phyloP scores from a whole-genome alignment of 176 grass and related monocot genomes.

The Oropetium thomaeum region DNA sequence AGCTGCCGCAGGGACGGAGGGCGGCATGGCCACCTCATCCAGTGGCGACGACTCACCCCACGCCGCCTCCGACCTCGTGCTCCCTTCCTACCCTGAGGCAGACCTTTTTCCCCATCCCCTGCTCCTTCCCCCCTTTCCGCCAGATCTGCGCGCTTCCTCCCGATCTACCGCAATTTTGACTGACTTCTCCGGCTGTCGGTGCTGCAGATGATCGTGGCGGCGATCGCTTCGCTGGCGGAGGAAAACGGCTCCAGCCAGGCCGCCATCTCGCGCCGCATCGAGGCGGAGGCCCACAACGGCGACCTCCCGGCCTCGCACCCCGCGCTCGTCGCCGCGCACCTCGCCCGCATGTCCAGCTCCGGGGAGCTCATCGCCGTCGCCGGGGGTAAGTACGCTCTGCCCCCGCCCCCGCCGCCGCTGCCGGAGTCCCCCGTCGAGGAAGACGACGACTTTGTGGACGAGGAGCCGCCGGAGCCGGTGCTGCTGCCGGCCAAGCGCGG shows the following conservation, averaged over 20 bases:
- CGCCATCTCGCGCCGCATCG: slow-evolving; percentile 59
- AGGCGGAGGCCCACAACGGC: slow-evolving; percentile 36
- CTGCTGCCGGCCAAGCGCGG: slow-evolving; percentile 43
- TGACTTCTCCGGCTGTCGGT: neutral
- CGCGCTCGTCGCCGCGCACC: slow-evolving; percentile 58
- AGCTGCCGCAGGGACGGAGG: neutral
- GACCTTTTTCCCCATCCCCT: neutral
- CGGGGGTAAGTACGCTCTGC: slow-evolving; percentile 43
- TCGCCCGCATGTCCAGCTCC: slow-evolving; percentile 57
- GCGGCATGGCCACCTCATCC: slow-evolving; percentile 47
- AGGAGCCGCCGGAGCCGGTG: neutral
- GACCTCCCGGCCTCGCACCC: slow-evolving; percentile 55
- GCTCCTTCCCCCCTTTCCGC: neutral
- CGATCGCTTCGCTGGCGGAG: slow-evolving; percentile 55
- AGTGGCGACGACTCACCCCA: slow-evolving; percentile 24
- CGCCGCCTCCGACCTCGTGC: slow-evolving; percentile 26
- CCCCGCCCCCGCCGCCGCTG: slow-evolving; percentile 15
- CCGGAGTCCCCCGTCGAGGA: slow-evolving; percentile 21
- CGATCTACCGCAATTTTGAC: slow-evolving; percentile 37
- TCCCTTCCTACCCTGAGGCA: slow-evolving; percentile 58
- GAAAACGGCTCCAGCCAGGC: slow-evolving; percentile 59
- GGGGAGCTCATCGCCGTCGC: slow-evolving; percentile 55
- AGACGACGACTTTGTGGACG: neutral
- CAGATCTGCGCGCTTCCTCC: slow-evolving; percentile 34
- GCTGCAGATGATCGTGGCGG: slow-evolving; percentile 71